Conservation (phyloP, 2,329 filamentous ascomycete genomes). For the Neobulgaria alba region DNA sequence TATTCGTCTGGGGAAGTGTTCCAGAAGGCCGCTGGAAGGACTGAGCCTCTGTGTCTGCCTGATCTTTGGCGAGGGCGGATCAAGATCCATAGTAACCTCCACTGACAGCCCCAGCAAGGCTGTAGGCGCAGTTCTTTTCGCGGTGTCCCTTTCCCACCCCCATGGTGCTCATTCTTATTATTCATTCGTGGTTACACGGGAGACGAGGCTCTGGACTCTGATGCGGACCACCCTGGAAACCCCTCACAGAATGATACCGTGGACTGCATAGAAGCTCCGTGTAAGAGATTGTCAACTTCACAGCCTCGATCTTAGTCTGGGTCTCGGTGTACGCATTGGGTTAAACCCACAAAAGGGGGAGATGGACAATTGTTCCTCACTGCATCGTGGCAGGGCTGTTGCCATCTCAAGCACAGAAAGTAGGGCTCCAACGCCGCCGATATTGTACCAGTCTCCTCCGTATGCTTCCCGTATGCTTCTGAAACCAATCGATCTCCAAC, state of each 20-base stretch:
- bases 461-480: not conserved
- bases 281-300: not conserved
- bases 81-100: not conserved
- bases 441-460: not conserved
- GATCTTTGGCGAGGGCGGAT: not conserved
- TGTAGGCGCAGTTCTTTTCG: not conserved
- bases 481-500: not conserved
- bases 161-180: not conserved
- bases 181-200: not conserved
- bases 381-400: not conserved
- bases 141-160: not conserved
- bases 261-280: not conserved
- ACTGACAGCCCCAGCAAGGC: constrained; percentile 1
- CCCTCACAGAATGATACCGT: too few species aligned
- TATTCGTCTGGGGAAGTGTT: not conserved
- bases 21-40: not conserved
- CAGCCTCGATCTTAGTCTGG: not conserved
- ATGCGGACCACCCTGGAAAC: not conserved
- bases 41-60: not conserved
- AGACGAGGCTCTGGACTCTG: not conserved
- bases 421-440: not conserved
- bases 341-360: not conserved
- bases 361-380: not conserved
- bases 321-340: not conserved
- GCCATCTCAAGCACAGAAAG: not conserved